Percentiles rank a stretch among this genome's conserved stretches.
Conservation (phyloP, 1,284 basidiomycete genomes). For the Ustilago lituana region DNA sequence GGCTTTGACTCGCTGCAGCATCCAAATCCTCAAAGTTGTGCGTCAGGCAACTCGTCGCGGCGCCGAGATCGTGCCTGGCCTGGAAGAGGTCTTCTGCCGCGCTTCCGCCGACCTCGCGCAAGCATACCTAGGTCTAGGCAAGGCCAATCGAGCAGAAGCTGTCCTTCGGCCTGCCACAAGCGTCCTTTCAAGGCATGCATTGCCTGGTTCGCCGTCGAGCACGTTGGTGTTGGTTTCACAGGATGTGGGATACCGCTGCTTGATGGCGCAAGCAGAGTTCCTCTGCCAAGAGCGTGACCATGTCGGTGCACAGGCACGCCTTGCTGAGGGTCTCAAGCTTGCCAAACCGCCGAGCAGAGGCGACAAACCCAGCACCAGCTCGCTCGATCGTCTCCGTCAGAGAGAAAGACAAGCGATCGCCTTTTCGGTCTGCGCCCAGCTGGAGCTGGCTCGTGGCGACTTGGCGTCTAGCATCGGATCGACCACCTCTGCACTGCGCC, state of each 20-base stretch:
- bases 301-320: conserved; percentile 24
- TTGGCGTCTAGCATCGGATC: conserved; percentile 36
- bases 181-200: conserved; percentile 7
- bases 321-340: conserved; percentile 32
- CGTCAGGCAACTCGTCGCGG: conserved; percentile 20
- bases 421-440: conserved; percentile 17
- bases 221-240: conserved; percentile 23
- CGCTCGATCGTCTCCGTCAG: conserved; percentile 29
- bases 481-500: conserved; percentile 31
- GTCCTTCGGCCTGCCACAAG: conserved; percentile 20
- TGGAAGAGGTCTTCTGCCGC: conserved; percentile 33
- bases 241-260: conserved; percentile 38
- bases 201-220: conserved; percentile 5
- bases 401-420: conserved; percentile 44
- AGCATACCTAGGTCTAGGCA: conserved; percentile 39
- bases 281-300: conserved; percentile 16
- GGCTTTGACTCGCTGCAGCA: conserved; percentile 36
- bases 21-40: conserved; percentile 46
- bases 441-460: conserved; percentile 33
- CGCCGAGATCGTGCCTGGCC: conserved; percentile 8
- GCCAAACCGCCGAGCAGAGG: conserved; percentile 14
- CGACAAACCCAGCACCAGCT: conserved; percentile 18
- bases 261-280: conserved; percentile 37
- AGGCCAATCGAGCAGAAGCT: conserved; percentile 23
- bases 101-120: conserved; percentile 29